A percentile compares a stretch with the other conserved stretches of the same genome.
Conservation (phyloP, 2,329 filamentous ascomycete species). For the Talaromyces sp. region DNA sequence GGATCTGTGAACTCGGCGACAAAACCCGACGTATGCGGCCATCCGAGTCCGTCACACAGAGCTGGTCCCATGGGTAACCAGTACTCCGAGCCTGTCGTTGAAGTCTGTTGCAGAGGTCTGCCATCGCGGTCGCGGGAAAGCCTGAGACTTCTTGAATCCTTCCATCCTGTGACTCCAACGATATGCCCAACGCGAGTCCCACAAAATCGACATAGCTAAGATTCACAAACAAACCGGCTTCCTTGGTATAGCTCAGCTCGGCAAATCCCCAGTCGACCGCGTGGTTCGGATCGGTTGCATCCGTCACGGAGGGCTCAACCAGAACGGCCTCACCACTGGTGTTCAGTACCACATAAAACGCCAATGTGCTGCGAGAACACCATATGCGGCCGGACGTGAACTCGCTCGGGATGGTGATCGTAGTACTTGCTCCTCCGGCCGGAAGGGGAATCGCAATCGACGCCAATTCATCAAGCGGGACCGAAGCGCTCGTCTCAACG, state of each 20-base stretch:
- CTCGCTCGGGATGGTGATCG: not conserved
- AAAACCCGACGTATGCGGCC: constrained; percentile 42
- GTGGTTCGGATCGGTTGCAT: constrained; percentile 62
- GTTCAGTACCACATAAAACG: not conserved
- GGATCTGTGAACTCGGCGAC: constrained; percentile 42
- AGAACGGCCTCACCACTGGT: constrained; percentile 41
- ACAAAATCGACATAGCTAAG: constrained; percentile 77
- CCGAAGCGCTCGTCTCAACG: not conserved
- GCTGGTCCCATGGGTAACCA: constrained; percentile 60
- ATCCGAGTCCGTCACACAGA: constrained; percentile 50
- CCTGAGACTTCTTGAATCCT: constrained; percentile 48
- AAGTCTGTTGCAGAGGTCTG: constrained; percentile 55
- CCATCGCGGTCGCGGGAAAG: constrained; percentile 57
- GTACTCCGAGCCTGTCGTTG: constrained; percentile 58
- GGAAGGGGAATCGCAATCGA: not conserved
- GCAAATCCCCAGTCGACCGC: constrained; percentile 63
- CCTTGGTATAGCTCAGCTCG: constrained; percentile 65
- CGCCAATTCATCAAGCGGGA: not conserved
- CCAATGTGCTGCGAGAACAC: not conserved
- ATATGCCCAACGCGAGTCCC: constrained; percentile 57
- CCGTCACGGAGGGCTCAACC: constrained; percentile 72
- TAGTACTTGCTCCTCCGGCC: not conserved
- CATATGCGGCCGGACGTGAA: not conserved
- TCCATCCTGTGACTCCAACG: constrained; percentile 52
- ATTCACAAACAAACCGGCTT: constrained; percentile 61